A percentile compares a stretch with the other conserved stretches of the same genome.
phyloP scores from a whole-genome alignment of 768 basidiomycete species.

The Terana coerulea region DNA sequence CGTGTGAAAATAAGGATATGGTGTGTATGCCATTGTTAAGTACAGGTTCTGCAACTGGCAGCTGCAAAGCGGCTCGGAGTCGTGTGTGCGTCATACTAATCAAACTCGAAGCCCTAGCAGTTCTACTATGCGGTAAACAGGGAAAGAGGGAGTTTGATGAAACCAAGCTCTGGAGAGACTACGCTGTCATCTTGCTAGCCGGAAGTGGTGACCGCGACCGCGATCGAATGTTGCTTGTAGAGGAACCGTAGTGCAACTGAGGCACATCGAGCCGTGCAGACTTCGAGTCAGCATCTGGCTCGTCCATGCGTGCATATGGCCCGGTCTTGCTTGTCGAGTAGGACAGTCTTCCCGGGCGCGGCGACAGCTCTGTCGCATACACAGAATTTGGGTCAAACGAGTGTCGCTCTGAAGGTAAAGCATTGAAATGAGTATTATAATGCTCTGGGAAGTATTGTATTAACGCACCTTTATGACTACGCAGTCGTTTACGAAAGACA shows the following conservation, averaged over 20 bases:
- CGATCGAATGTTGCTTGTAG: conserved; percentile 1
- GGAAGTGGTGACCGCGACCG: conserved; percentile 13
- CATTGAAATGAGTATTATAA: neutral
- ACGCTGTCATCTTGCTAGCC: too few species aligned
- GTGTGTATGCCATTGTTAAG: too few species aligned
- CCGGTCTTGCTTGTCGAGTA: neutral
- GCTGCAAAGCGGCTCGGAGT: too few species aligned
- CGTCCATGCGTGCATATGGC: conserved; percentile 9
- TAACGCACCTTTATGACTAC: neutral
- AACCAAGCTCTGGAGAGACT: too few species aligned
- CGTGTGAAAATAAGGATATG: too few species aligned
- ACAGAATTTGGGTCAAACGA: conserved; percentile 3
- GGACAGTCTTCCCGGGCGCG: conserved; percentile 1
- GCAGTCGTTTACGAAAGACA: conserved; percentile 2
- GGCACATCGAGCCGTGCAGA: conserved; percentile 1
- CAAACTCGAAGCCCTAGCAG: too few species aligned
- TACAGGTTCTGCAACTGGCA: too few species aligned
- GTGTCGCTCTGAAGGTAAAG: conserved; percentile 7
- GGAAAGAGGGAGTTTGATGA: too few species aligned
- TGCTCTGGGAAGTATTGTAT: neutral
- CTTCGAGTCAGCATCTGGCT: neutral
- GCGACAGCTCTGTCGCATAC: conserved; percentile 1
- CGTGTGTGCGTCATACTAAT: too few species aligned
- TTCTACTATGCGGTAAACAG: too few species aligned
- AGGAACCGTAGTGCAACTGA: neutral